Conservation (phyloP, 768 basidiomycete species). For the Hortiboletus flavorubellus region DNA sequence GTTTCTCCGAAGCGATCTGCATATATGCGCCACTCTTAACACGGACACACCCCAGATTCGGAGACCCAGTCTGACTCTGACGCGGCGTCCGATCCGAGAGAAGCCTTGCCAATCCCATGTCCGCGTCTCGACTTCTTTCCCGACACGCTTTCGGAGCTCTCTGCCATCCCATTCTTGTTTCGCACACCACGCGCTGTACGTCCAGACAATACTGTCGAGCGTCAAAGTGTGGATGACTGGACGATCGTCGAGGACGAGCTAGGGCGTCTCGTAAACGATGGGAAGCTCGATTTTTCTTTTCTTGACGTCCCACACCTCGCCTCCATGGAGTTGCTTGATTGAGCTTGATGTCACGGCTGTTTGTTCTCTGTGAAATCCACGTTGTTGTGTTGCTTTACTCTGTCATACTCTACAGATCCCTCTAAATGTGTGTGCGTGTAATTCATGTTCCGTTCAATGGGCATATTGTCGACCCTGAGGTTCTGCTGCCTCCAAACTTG, state of each 20-base stretch:
- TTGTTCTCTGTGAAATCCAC: constrained; percentile 2
- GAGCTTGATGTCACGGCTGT: background rate
- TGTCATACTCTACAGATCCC: background rate
- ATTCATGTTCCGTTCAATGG: background rate
- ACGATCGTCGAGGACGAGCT: constrained; percentile 21
- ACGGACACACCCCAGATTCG: constrained; percentile 4
- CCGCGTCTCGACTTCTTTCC: constrained; percentile 13
- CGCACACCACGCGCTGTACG: constrained; percentile 16
- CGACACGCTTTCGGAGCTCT: constrained; percentile 22
- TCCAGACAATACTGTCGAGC: background rate
- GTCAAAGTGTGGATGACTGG: constrained; percentile 9
- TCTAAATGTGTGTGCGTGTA: background rate
- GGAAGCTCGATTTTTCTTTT: constrained; percentile 28
- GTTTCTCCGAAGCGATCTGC: background rate
- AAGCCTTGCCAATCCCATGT: background rate
- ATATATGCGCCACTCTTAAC: constrained; percentile 25
- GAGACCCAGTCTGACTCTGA: background rate
- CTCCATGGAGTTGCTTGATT: constrained; percentile 14
- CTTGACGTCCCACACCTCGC: constrained; percentile 17
- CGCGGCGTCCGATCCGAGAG: background rate
- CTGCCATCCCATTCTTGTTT: constrained; percentile 31
- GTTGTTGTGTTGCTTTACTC: background rate
- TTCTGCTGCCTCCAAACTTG: background rate
- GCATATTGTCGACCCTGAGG: background rate
- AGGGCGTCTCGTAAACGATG: constrained; percentile 16